Conservation (phyloP, 345 rosid genomes). For the Pistacia atlantica region DNA sequence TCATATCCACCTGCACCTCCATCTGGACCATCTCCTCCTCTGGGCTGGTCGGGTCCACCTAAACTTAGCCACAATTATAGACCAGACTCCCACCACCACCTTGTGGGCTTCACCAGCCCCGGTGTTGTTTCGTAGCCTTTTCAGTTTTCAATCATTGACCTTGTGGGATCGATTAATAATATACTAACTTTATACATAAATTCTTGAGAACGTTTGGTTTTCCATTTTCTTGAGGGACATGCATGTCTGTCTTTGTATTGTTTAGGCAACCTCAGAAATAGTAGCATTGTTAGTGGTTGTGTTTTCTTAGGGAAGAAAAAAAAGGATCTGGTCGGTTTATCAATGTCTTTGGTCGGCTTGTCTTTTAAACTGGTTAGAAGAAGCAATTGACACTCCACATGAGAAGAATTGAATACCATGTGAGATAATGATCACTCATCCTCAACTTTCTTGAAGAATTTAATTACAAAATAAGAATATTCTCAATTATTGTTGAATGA, state of each 20-base stretch:
- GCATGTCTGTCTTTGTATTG: background rate
- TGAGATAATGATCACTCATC: too few relatives aligned
- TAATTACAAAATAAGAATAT: too few relatives aligned
- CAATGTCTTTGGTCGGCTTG: background rate
- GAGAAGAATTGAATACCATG: background rate
- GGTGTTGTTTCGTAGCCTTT: background rate
- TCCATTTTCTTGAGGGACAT: background rate
- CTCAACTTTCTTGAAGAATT: too few relatives aligned
- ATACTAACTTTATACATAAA: too few relatives aligned
- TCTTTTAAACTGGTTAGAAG: background rate
- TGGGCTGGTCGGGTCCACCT: constrained; percentile 6
- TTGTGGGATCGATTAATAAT: too few relatives aligned
- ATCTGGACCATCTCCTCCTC: background rate
- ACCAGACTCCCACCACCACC: background rate
- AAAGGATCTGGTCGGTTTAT: background rate
- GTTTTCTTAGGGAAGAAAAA: background rate
- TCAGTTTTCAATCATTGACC: too few relatives aligned
- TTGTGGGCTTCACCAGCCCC: background rate
- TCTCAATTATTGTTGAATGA: too few relatives aligned
- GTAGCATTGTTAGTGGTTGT: background rate
- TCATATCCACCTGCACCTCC: background rate
- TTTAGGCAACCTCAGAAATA: background rate
- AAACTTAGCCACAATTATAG: background rate
- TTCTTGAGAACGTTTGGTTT: too few relatives aligned
- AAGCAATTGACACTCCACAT: background rate